A percentile compares a stretch with the other conserved stretches of the same genome.
These are phyloP conservation scores for Phaeomoniella chlamydospora DNA, from an alignment of 2,329 filamentous ascomycete species.

Conservation along the genomic window DNA sequence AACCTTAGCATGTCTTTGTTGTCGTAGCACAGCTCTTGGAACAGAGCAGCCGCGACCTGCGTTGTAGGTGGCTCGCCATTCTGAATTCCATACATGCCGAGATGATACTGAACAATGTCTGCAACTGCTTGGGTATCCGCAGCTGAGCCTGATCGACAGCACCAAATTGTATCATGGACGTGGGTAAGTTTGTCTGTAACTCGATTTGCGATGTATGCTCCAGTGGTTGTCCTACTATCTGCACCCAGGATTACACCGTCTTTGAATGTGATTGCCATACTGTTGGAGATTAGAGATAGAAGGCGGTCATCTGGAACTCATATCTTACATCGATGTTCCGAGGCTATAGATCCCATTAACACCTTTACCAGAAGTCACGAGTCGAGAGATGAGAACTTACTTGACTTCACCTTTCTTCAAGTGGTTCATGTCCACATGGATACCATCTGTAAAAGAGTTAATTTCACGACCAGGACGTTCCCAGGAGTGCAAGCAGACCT, in stretches of 20 bases:
- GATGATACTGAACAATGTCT: conserved; percentile 93
- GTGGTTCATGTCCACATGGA: conserved; percentile 97
- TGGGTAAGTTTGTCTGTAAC: conserved; percentile 98
- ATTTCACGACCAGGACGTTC: conserved; percentile 1
- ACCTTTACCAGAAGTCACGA: conserved; percentile 11
- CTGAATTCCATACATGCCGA: conserved; percentile 79
- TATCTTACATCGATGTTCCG: conserved; percentile 83
- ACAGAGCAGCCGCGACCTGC: conserved; percentile 86
- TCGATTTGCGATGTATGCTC: conserved; percentile 96
- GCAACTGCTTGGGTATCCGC: conserved; percentile 96
- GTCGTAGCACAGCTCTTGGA: conserved; percentile 94
- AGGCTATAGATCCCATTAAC: conserved; percentile 41
- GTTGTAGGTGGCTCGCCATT: conserved; percentile 87
- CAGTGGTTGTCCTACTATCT: conserved; percentile 93
- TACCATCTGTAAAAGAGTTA: conserved; percentile 58
- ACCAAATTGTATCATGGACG: conserved; percentile 99
- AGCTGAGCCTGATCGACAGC: conserved; percentile 92
- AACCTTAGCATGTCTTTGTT: conserved; percentile 92
- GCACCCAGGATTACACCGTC: conserved; percentile 94
- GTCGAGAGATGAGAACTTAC: conserved; percentile 39
- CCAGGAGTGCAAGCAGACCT: conserved; percentile 15
- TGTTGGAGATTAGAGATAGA: conserved; percentile 22
- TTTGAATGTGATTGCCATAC: conserved; percentile 98
- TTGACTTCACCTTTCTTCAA: conserved; percentile 99
- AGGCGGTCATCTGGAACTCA: too few relatives aligned